These are phyloP conservation scores for Saccharum spontaneum DNA, from an alignment of 176 grass and related monocot species.

Conservation along the genomic window DNA sequence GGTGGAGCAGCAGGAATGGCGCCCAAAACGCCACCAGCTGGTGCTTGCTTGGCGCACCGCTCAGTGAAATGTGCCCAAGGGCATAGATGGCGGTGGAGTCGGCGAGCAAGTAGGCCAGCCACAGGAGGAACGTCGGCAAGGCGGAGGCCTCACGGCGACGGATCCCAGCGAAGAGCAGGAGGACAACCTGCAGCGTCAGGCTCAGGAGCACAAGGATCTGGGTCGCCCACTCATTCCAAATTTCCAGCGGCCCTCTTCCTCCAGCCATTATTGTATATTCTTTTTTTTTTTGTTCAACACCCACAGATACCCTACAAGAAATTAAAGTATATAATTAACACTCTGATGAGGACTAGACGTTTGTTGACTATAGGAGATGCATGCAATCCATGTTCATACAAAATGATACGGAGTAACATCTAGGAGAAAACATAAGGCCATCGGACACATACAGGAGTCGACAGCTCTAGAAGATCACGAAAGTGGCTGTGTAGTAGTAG, in stretches of 20 bases:
- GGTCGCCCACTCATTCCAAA: constrained; percentile 9
- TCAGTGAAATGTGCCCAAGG: constrained; percentile 15
- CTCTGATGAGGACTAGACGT: no score
- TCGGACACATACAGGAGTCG: no score
- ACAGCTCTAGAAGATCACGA: no score
- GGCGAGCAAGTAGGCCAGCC: constrained; percentile 29
- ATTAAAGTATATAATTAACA: no score
- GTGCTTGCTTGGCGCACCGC: not conserved
- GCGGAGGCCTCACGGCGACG: not conserved
- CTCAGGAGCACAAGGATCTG: constrained; percentile 7
- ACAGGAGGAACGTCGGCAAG: not conserved
- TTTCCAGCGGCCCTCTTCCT: not conserved
- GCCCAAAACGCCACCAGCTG: constrained; percentile 31
- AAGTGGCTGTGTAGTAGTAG: no score
- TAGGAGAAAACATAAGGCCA: no score
- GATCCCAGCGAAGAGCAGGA: not conserved
- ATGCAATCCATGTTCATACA: no score
- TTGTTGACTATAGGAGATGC: no score
- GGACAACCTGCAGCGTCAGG: not conserved
- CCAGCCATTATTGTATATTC: no score
- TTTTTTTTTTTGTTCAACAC: no score
- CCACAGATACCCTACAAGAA: no score
- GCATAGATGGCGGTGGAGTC: constrained; percentile 35
- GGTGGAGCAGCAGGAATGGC: constrained; percentile 49
- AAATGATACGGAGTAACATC: no score